Percentiles rank a stretch among this genome's conserved stretches.
These are phyloP conservation scores for Fusarium odoratissimum DNA, from an alignment of 2,329 filamentous ascomycete species.

Conservation along the genomic window DNA sequence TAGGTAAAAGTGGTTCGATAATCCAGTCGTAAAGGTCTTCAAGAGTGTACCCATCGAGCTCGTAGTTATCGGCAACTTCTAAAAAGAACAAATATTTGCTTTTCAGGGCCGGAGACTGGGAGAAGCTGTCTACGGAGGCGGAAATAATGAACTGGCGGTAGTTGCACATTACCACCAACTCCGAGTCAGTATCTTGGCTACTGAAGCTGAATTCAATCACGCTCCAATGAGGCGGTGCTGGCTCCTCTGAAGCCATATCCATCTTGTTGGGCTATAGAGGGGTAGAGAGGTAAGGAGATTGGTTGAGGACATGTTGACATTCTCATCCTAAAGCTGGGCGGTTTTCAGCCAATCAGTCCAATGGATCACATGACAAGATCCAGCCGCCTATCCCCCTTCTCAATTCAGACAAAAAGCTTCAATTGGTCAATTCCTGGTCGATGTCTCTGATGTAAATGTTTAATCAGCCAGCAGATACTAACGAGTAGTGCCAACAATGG, in stretches of 20 bases:
- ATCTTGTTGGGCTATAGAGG: rapidly evolving
- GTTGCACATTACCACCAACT: not conserved
- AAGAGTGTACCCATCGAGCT: not conserved
- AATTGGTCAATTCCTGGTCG: no score
- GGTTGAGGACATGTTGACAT: no score
- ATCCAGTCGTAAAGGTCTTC: not conserved
- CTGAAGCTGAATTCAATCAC: not conserved
- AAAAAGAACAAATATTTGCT: not conserved
- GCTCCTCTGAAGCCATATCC: rapidly evolving
- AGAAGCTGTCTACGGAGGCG: not conserved
- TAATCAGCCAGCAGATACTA: no score
- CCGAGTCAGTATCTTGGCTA: rapidly evolving
- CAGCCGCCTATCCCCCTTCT: no score
- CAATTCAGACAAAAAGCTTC: no score
- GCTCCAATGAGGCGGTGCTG: not conserved
- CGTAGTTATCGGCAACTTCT: not conserved
- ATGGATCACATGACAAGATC: no score
- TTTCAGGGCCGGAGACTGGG: not conserved
- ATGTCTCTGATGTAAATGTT: no score
- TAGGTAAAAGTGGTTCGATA: rapidly evolving
- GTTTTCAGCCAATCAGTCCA: not conserved
- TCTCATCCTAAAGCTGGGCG: no score
- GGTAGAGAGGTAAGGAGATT: rapidly evolving
- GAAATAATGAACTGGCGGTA: not conserved
- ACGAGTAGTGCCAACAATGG: no score